Evolutionary conservation across 2,329 filamentous ascomycete genomes (phyloP), one percentile per base, ranked within the genome.

Genomic region (Fusarium abutilonis): DNA sequence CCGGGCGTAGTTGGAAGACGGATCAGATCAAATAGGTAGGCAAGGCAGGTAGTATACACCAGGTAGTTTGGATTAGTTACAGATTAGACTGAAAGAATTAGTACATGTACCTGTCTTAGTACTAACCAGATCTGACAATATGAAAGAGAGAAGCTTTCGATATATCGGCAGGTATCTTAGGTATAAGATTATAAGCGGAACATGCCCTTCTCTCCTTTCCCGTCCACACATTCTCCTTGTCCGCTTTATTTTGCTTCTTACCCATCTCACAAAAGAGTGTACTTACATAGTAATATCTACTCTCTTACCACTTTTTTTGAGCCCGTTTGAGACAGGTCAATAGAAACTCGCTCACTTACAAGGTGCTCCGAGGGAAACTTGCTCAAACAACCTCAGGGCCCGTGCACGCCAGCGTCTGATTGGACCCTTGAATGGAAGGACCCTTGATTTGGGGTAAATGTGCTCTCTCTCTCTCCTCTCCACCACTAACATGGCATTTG

Each of bases 351-450:
- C 55, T 52, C 52, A 60, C 54, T 56, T 64, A 61, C 39, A 49
- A 26, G 5, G 19, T 29, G 28, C 28, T 2, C 4, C 9, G 28
- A 38, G 13, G 58, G 56, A 74, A 76, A 76, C 74, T 76, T 76
- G 74, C 74, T 76, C 74, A 76, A 76, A 76, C 59, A 72, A 60
- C 67, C 74, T 75, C 74, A 76, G 38, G 63, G 63, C 52, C 55
- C 60, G 59, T 62, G 60, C 63, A 44, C 45, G 32, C 39, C 26
- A 1, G 2, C 2, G 9, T 48, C 41, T 54, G 54, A 70, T 71
- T 71, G 68, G 68, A 39, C 26, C 36, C 45, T 53, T 51, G 21
- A 28, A 10, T 26, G 55, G 32, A 40, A 13, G 38, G 55, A 69
- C 64, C 66, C 66, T 49, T 40, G 49, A 47, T 64, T 26, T 43